Evolutionary conservation across 1,139 yeast genomes (phyloP).

Genomic region (Saccharomycopsis hybrid): DNA sequence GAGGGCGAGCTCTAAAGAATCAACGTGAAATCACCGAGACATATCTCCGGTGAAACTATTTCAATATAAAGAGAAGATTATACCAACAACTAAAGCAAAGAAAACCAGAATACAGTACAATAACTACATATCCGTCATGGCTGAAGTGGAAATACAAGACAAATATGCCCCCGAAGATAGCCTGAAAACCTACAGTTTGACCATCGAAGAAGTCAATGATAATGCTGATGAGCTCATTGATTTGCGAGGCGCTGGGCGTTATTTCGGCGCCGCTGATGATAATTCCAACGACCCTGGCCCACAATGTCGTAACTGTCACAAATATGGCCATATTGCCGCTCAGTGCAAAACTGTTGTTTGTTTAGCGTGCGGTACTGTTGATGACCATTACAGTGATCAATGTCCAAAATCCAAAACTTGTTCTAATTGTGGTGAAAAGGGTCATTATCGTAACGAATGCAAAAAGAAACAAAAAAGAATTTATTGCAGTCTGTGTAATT

Average conservation of each 20-base stretch:
- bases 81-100: too few species aligned
- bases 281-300: conserved; percentile 28
- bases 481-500: conserved; percentile 68
- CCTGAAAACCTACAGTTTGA: conserved; percentile 15
- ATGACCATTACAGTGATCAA: conserved; percentile 79
- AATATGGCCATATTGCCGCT: conserved; percentile 72
- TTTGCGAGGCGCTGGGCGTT: conserved; percentile 78
- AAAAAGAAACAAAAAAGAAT: conserved; percentile 55
- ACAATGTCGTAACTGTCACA: conserved; percentile 77
- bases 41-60: too few species aligned
- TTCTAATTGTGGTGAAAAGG: conserved; percentile 77
- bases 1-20: too few species aligned
- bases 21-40: too few species aligned
- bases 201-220: conserved; percentile 59
- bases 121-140: too few species aligned
- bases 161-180: background rate
- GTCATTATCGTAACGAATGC: conserved; percentile 70
- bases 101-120: too few species aligned
- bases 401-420: conserved; percentile 84
- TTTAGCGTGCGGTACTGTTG: conserved; percentile 78
- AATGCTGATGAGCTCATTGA: conserved; percentile 66
- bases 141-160: background rate
- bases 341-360: conserved; percentile 86
- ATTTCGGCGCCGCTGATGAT: conserved; percentile 65
- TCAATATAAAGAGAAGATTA: too few species aligned